phyloP scores from a whole-genome alignment of 1,139 yeast genomes.

The Saccharomyces hybrid region DNA sequence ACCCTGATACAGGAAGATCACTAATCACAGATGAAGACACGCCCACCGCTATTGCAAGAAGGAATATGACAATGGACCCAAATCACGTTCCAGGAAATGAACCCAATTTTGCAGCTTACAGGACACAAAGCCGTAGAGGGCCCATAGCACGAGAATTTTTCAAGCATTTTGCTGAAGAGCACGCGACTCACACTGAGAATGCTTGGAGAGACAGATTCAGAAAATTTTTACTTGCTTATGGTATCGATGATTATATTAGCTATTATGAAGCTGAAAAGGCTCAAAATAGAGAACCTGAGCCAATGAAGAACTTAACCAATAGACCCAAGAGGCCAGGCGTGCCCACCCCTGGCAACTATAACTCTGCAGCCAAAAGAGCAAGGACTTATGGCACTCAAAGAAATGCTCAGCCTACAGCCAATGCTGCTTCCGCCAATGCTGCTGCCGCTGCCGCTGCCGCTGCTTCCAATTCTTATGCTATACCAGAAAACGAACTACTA shows the following conservation, averaged over 20 bases:
- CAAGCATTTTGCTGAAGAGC: constrained; percentile 38
- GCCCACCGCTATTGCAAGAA: constrained; percentile 25
- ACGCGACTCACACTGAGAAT: constrained; percentile 50
- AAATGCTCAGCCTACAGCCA: constrained; percentile 27
- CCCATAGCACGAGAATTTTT: constrained; percentile 41
- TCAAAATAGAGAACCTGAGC: constrained; percentile 40
- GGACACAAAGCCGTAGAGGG: constrained; percentile 30
- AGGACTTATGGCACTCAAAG: constrained; percentile 9
- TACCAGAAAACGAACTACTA: constrained; percentile 30
- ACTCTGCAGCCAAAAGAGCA: constrained; percentile 22
- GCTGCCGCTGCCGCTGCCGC: constrained; percentile 16
- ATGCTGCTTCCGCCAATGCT: constrained; percentile 19
- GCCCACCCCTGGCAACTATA: constrained; percentile 29
- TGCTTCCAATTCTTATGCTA: constrained; percentile 16
- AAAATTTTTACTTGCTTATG: constrained; percentile 56
- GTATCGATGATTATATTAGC: constrained; percentile 48
- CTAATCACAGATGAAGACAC: constrained; percentile 23
- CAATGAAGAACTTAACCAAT: constrained; percentile 47
- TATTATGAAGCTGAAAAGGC: constrained; percentile 44
- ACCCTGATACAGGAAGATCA: constrained; percentile 28
- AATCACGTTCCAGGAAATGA: constrained; percentile 28
- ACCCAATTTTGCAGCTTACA: constrained; percentile 27
- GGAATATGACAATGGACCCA: constrained; percentile 31
- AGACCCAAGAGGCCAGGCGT: constrained; percentile 27
- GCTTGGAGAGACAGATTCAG: constrained; percentile 78